A percentile compares a stretch with the other conserved stretches of the same genome.
Evolutionary conservation across 345 rosid species (phyloP).

Genomic region (Citrus hindsii): DNA sequence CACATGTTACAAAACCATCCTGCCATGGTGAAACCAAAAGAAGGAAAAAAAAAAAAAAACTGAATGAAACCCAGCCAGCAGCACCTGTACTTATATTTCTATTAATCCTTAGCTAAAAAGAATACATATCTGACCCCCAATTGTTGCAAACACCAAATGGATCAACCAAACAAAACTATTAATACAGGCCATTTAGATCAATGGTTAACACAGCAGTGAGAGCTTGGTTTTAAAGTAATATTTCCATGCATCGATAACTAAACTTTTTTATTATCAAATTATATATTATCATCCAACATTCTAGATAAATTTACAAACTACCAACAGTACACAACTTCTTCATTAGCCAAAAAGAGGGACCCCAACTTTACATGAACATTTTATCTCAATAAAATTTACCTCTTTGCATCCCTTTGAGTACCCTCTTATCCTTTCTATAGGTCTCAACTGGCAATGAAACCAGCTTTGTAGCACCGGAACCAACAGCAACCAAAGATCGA

Average conservation of each 20-base stretch:
- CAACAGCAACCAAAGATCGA: constrained; percentile 74
- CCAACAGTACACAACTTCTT: neutral
- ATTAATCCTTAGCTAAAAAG: neutral
- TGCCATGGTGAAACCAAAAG: neutral
- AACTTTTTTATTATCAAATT: neutral
- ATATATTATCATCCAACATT: neutral
- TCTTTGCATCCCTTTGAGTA: constrained; percentile 92
- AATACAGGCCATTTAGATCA: neutral
- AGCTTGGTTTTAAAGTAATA: neutral
- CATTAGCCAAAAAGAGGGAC: neutral
- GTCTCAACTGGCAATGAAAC: constrained; percentile 83
- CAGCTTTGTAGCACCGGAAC: constrained; percentile 74
- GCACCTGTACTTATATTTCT: neutral
- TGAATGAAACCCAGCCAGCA: neutral
- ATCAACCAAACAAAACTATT: neutral
- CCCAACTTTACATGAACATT: neutral
- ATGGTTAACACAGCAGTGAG: neutral
- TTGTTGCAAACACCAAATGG: neutral
- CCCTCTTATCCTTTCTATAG: constrained; percentile 78
- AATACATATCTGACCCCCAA: neutral
- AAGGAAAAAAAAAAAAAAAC: neutral
- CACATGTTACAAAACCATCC: neutral
- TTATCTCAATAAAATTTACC: constrained; percentile 40
- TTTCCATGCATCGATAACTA: neutral
- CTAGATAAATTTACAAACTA: neutral